Conservation (phyloP, 2,329 filamentous ascomycete genomes). For the Xylaria polymorpha region DNA sequence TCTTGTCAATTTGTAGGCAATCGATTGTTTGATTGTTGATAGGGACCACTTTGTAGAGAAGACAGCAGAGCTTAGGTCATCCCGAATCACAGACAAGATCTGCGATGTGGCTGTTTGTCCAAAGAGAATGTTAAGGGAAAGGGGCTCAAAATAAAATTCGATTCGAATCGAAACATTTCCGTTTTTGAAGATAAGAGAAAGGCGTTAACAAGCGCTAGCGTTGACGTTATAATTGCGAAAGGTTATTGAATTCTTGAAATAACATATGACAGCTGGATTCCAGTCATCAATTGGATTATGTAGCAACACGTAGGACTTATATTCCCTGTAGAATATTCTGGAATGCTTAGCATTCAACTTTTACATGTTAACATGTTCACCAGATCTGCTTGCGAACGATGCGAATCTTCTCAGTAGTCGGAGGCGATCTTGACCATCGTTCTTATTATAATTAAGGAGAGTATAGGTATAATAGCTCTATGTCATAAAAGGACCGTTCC, state of each 20-base stretch:
- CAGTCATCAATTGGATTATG: background rate
- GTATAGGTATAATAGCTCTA: background rate
- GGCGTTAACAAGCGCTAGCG: too few relatives aligned
- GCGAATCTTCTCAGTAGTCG: background rate
- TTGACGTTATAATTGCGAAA: background rate
- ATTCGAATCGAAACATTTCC: too few relatives aligned
- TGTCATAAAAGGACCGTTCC: constrained; percentile 15
- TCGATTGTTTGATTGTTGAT: too few relatives aligned
- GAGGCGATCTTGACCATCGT: background rate
- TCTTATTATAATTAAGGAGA: constrained; percentile 27
- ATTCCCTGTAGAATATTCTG: background rate
- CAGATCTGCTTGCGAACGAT: background rate
- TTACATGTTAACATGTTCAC: background rate
- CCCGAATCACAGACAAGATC: background rate
- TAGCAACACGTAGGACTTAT: background rate
- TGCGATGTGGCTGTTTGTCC: background rate
- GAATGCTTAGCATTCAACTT: background rate
- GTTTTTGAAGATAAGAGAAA: too few relatives aligned
- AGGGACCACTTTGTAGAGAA: too few relatives aligned
- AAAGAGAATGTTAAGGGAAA: too few relatives aligned
- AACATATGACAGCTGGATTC: too few relatives aligned
- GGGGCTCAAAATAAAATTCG: too few relatives aligned
- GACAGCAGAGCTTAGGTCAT: too few relatives aligned
- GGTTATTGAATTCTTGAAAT: background rate
- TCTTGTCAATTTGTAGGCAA: too few relatives aligned